Evolutionary conservation across 257 asterid species (phyloP).

Genomic region (Nyctanthes arbortristis): DNA sequence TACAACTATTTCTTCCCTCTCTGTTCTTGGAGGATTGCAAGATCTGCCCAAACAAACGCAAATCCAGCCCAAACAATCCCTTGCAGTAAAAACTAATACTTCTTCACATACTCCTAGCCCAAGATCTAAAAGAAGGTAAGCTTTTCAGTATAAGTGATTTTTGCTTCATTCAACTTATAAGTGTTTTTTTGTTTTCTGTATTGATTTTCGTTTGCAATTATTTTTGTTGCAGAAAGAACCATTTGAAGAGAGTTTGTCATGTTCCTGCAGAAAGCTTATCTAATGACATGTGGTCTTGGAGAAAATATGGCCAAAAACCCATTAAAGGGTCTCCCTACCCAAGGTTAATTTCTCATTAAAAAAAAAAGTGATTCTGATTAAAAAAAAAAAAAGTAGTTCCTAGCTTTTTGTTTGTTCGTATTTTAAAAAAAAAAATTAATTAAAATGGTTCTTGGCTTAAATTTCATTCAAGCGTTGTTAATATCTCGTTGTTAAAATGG

Average conservation of each 20-base stretch:
- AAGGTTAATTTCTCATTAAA: conserved; percentile 22
- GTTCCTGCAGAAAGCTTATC: conserved; percentile 29
- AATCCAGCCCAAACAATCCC: background rate
- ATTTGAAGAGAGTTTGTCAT: conserved; percentile 28
- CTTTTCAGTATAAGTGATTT: background rate
- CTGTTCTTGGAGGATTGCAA: conserved; percentile 19
- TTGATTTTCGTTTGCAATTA: background rate
- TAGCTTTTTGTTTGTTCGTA: background rate
- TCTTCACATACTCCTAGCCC: conserved; percentile 10
- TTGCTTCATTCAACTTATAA: background rate
- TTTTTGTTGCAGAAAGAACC: conserved; percentile 35
- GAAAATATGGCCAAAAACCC: conserved; percentile 51
- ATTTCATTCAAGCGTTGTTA: background rate
- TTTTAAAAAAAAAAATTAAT: background rate
- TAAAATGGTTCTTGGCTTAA: background rate
- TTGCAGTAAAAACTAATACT: background rate
- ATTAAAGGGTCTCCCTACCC: conserved; percentile 49
- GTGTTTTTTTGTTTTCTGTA: background rate
- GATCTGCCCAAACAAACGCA: conserved; percentile 30
- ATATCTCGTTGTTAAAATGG: background rate
- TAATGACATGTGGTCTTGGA: conserved; percentile 43
- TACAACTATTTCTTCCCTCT: conserved; percentile 19
- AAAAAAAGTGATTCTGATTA: background rate
- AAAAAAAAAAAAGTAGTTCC: background rate
- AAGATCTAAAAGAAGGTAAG: conserved; percentile 23